A percentile compares a stretch with the other conserved stretches of the same genome.
phyloP scores from a whole-genome alignment of 768 basidiomycete species.

The Tricholoma sp. region DNA sequence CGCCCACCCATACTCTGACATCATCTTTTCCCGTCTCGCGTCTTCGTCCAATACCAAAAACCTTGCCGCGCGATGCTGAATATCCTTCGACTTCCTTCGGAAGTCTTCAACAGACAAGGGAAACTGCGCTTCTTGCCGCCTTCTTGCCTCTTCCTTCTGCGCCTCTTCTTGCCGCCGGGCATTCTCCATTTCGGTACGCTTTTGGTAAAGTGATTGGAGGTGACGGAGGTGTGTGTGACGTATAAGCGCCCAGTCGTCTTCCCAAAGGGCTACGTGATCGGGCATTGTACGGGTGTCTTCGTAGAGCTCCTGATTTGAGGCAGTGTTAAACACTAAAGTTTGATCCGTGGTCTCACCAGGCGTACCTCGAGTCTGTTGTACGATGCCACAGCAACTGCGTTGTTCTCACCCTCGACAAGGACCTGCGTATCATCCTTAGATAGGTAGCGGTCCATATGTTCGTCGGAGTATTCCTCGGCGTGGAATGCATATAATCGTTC shows the following conservation, averaged over 20 bases:
- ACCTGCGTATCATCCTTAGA: conserved; percentile 25
- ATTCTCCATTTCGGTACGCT: conserved; percentile 13
- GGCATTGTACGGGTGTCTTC: conserved; percentile 14
- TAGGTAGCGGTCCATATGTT: conserved; percentile 26
- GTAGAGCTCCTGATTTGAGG: conserved; percentile 19
- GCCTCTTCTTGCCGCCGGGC: neutral
- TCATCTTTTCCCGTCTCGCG: conserved; percentile 39
- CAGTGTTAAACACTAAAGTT: neutral
- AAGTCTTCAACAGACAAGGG: conserved; percentile 31
- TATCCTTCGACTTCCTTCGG: conserved; percentile 30
- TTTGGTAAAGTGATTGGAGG: conserved; percentile 15
- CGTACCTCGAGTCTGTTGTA: conserved; percentile 21
- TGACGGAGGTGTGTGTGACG: conserved; percentile 26
- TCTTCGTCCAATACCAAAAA: conserved; percentile 31
- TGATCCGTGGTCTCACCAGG: neutral
- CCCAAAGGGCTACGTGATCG: conserved; percentile 20
- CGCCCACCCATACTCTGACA: conserved; percentile 46
- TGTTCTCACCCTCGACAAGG: conserved; percentile 16
- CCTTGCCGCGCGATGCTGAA: conserved; percentile 44
- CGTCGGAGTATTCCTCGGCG: conserved; percentile 30
- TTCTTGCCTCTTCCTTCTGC: conserved; percentile 20
- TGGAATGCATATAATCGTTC: conserved; percentile 31
- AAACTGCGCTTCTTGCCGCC: conserved; percentile 24
- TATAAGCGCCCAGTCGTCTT: conserved; percentile 23
- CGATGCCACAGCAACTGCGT: conserved; percentile 10